Conservation (phyloP, 345 rosid genomes). For the Syzygium grande region DNA sequence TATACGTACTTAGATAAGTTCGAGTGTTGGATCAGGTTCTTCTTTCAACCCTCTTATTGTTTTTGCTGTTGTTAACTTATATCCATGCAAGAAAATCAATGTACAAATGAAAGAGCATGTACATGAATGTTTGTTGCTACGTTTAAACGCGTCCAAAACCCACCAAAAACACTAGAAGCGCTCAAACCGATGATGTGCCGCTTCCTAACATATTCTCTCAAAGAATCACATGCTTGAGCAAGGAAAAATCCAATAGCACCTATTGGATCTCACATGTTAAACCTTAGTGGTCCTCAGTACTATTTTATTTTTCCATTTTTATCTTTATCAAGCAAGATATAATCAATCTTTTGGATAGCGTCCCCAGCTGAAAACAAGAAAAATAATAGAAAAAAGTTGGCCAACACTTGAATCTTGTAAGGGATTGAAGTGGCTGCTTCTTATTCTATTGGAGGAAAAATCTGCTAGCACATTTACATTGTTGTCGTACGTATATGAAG, state of each 20-base stretch:
- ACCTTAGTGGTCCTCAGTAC: slow-evolving; percentile 1
- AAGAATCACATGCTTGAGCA: not conserved
- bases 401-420: not conserved
- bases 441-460: slow-evolving; percentile 1
- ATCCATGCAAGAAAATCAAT: not conserved
- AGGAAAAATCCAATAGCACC: not conserved
- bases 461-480: not conserved
- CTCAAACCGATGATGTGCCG: not conserved
- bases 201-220: not conserved
- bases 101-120: not conserved
- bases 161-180: not conserved
- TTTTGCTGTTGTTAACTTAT: not conserved
- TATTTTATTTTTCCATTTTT: not conserved
- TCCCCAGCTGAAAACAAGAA: not conserved
- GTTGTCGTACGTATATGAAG: not conserved
- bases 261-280: not conserved
- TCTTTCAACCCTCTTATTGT: not conserved
- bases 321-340: not conserved
- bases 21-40: not conserved
- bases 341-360: not conserved
- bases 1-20: not conserved
- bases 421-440: slow-evolving; percentile 1
- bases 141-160: not conserved
- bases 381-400: not conserved
- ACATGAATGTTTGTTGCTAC: not conserved